phyloP scores from a whole-genome alignment of 139 green algal species.

The Gonium pectorale region DNA sequence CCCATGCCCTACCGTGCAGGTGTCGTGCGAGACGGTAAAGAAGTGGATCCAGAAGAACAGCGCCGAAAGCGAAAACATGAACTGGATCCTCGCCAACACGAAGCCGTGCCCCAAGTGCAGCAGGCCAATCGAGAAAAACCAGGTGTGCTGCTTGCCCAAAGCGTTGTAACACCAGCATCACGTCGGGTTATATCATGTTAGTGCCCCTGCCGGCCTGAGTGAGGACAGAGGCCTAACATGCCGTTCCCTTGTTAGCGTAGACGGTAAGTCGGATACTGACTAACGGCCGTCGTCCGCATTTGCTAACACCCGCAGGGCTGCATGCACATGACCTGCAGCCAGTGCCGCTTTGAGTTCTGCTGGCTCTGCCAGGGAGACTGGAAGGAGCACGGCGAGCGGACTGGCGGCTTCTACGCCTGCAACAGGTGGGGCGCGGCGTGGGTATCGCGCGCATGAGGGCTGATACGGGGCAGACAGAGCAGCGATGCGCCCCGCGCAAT shows the following conservation, averaged over 20 bases:
- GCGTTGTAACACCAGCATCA: too few species aligned
- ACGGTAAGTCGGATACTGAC: too few species aligned
- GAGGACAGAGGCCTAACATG: too few species aligned
- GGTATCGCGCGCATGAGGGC: background rate
- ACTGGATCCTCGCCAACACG: conserved; percentile 90
- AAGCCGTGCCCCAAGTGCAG: conserved; percentile 94
- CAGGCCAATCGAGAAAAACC: conserved; percentile 95
- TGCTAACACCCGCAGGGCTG: conserved; percentile 78
- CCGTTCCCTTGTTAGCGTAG: too few species aligned
- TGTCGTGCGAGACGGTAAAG: conserved; percentile 85
- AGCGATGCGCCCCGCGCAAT: too few species aligned
- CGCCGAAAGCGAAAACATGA: conserved; percentile 91
- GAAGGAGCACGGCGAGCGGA: conserved; percentile 95
- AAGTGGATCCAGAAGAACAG: conserved; percentile 89
- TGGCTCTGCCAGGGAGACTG: conserved; percentile 93
- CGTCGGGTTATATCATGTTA: too few species aligned
- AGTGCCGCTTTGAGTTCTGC: conserved; percentile 89
- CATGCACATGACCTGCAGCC: conserved; percentile 94
- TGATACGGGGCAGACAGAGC: background rate
- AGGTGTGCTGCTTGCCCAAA: conserved; percentile 65
- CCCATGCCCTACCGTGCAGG: conserved; percentile 28
- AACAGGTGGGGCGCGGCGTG: conserved; percentile 76
- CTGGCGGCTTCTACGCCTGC: conserved; percentile 97
- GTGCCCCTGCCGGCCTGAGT: too few species aligned
- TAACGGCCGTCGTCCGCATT: too few species aligned